Conservation (phyloP, 1,284 basidiomycete species). For the Puccinia novopanici region DNA sequence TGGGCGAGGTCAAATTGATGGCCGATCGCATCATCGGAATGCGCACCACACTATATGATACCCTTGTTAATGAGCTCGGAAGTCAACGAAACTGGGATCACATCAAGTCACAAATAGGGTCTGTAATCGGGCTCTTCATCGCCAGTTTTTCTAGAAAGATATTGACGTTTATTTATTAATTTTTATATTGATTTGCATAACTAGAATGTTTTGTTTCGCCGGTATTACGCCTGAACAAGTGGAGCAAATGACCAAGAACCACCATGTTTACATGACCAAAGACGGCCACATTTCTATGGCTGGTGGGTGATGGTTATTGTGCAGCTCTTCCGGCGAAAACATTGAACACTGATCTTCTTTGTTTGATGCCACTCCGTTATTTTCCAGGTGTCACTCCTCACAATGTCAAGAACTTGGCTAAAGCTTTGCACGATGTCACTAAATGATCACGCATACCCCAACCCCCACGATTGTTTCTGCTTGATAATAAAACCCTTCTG, state of each 20-base stretch:
- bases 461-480: too few species aligned
- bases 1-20: conserved; percentile 60
- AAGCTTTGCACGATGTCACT: conserved; percentile 49
- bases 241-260: conserved; percentile 58
- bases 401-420: conserved; percentile 49
- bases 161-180: neutral
- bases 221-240: conserved; percentile 59
- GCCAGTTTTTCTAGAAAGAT: conserved; percentile 62
- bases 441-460: neutral
- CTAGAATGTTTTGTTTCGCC: conserved; percentile 48
- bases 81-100: conserved; percentile 60
- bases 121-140: conserved; percentile 52
- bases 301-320: conserved; percentile 51
- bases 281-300: conserved; percentile 60
- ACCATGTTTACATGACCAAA: conserved; percentile 60
- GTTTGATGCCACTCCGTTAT: neutral
- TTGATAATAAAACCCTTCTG: neutral
- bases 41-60: conserved; percentile 57
- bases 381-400: conserved; percentile 46
- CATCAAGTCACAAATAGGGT: conserved; percentile 60
- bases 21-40: conserved; percentile 60
- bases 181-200: neutral
- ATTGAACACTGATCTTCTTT: neutral
- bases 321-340: neutral
- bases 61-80: conserved; percentile 58